Percentiles rank a stretch among this genome's conserved stretches.
Conservation (phyloP, 164 flowering plant genomes). For the Piper longum region DNA sequence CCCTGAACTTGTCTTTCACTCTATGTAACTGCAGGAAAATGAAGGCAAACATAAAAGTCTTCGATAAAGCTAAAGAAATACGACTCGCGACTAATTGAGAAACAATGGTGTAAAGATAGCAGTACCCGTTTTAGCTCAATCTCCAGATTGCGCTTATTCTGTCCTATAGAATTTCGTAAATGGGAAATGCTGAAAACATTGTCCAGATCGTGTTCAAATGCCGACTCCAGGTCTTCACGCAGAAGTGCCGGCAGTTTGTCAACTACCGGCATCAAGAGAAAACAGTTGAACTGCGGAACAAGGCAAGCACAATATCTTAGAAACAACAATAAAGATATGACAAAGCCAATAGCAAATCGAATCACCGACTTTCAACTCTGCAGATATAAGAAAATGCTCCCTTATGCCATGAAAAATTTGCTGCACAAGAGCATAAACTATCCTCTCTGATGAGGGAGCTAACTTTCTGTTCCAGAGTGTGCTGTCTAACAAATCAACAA, state of each 20-base stretch:
- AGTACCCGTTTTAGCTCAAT: constrained; percentile 79
- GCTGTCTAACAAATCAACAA: constrained; percentile 86
- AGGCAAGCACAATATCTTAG: not conserved
- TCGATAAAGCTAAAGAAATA: not conserved
- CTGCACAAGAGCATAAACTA: constrained; percentile 90
- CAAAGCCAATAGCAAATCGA: not conserved
- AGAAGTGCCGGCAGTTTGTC: constrained; percentile 90
- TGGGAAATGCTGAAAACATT: constrained; percentile 68
- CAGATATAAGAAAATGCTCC: constrained; percentile 83
- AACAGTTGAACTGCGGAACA: constrained; percentile 80
- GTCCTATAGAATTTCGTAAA: constrained; percentile 49
- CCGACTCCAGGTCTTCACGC: constrained; percentile 71
- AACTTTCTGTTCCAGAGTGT: constrained; percentile 95
- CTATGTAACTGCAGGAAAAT: constrained; percentile 52
- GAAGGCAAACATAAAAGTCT: not conserved
- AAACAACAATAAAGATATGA: too few relatives aligned
- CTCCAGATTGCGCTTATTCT: constrained; percentile 54
- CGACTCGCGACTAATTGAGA: not conserved
- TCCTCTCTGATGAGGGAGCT: constrained; percentile 95
- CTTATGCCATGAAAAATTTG: constrained; percentile 94
- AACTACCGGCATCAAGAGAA: constrained; percentile 89
- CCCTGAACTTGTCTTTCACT: constrained; percentile 75
- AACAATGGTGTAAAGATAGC: not conserved
- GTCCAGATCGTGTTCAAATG: constrained; percentile 68
- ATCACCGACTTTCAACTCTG: constrained; percentile 67